phyloP scores from a whole-genome alignment of 2,329 filamentous ascomycete genomes.

The Hypomyces perniciosus region DNA sequence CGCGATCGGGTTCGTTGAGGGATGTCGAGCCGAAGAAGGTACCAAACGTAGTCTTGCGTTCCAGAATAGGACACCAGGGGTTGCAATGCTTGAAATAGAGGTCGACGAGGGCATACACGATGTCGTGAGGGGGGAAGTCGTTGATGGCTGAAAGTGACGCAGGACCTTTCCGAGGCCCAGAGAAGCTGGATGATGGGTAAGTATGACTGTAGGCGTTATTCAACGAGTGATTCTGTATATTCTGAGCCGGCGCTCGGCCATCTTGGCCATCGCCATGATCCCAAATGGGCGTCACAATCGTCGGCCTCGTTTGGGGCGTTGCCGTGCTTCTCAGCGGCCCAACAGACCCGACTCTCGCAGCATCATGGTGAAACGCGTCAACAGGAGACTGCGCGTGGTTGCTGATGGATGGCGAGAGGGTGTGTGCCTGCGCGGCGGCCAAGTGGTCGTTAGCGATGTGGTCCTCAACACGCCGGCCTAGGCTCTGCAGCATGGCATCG shows the following conservation, averaged over 20 bases:
- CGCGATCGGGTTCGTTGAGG: conserved; percentile 33
- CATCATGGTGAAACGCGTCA: conserved; percentile 19
- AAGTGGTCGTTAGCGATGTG: conserved; percentile 33
- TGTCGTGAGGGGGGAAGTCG: conserved; percentile 53
- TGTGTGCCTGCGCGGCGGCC: conserved; percentile 16
- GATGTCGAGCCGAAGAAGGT: conserved; percentile 36
- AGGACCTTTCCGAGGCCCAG: conserved; percentile 15
- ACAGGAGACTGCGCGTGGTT: conserved; percentile 29
- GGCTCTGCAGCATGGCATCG: conserved; percentile 37
- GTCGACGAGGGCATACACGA: conserved; percentile 54
- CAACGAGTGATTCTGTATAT: neutral
- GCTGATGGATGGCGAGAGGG: conserved; percentile 29
- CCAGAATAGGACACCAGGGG: conserved; percentile 48
- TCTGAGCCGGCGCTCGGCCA: neutral
- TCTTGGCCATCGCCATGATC: conserved; percentile 5
- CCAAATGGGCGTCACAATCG: conserved; percentile 6
- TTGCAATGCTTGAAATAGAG: conserved; percentile 60
- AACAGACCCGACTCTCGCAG: neutral
- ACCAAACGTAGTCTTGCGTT: conserved; percentile 36
- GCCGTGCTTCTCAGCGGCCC: conserved; percentile 11
- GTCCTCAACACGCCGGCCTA: conserved; percentile 37
- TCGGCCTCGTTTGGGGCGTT: neutral
- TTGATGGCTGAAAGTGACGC: conserved; percentile 32
- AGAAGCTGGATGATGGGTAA: conserved; percentile 7
- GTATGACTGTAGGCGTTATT: conserved; percentile 3